Percentiles rank a stretch among this genome's conserved stretches.
These are phyloP conservation scores for Tagetes patula DNA, from an alignment of 129 eudicot species.

Conservation along the genomic window DNA sequence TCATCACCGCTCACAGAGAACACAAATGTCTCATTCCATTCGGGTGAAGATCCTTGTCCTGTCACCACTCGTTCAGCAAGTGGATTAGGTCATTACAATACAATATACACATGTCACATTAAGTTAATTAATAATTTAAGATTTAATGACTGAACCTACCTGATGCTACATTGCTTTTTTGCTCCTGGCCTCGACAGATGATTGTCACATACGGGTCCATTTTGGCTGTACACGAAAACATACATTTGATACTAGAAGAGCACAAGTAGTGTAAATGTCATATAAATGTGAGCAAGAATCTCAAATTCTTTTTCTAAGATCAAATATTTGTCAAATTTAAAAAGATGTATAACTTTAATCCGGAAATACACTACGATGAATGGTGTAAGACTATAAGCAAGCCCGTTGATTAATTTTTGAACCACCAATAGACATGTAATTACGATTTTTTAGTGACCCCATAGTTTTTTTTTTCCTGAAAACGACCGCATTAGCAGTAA, in stretches of 20 bases:
- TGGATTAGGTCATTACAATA: background rate
- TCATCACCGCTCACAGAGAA: conserved; percentile 47
- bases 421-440: too few species aligned
- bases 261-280: background rate
- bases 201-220: conserved; percentile 79
- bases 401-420: too few species aligned
- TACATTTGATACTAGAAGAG: conserved; percentile 5
- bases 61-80: conserved; percentile 15
- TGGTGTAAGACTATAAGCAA: too few species aligned
- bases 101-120: background rate
- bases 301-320: too few species aligned
- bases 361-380: too few species aligned
- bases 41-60: conserved; percentile 77
- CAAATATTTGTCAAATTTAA: too few species aligned
- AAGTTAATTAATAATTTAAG: background rate
- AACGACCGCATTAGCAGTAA: too few species aligned
- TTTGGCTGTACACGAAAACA: conserved; percentile 34
- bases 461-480: too few species aligned
- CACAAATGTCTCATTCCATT: conserved; percentile 77
- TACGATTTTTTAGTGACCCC: too few species aligned
- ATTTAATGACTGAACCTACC: conserved; percentile 50
- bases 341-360: too few species aligned
- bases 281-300: background rate
- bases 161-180: conserved; percentile 72
- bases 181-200: conserved; percentile 59